Evolutionary conservation across 805 yeast species (phyloP), one percentile per base, ranked within the genome.

Genomic region (Kodamaea laetipori): DNA sequence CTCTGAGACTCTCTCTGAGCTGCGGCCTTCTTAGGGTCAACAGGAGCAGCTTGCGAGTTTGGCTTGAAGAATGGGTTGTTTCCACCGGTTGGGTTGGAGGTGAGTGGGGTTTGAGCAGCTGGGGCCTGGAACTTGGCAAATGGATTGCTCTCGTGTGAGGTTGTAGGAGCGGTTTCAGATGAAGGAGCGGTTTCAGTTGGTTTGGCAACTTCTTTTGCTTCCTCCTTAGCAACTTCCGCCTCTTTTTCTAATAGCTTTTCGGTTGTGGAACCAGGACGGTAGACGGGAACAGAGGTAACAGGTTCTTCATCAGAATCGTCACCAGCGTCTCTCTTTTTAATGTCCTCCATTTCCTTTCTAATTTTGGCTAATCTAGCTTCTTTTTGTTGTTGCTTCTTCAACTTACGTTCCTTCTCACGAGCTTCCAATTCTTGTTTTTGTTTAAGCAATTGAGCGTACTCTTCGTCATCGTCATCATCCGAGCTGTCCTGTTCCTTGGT

Each of bases 1-100:
- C 90, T 73, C 59, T 86, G 92, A 6, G 86, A 78, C 19, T 77
- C 80, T 62, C 94, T 73, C 61, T 85, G 90, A 2, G 82, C 84
- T 44, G 81, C 84, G 21, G 85, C 78, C 47, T 80, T 78, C 48
- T 71, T 71, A 0, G 77, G 66, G 55, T 83, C 87, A 50, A 81
- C 65, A 2, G 53, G 55, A 3, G 55, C 66, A 6, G 51, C 45
- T 5, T 38, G 40, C 4, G 47, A 24, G 7, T 50, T 45, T 6
- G 80, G 77, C 54, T 78, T 80, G 60, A 83, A 83, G 56, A 83
- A 83, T 40, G 88, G 86, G 48, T 76, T 77, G 39, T 74, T 72
- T 37, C 49, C 58, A 16, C 48, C 57, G 21, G 50, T 41, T 2
- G 55, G 42, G 6, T 41, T 43, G 6, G 46, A 56, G 28, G 26